These are phyloP conservation scores for Lentinula sp. DNA, from an alignment of 768 basidiomycete species.

Conservation along the genomic window DNA sequence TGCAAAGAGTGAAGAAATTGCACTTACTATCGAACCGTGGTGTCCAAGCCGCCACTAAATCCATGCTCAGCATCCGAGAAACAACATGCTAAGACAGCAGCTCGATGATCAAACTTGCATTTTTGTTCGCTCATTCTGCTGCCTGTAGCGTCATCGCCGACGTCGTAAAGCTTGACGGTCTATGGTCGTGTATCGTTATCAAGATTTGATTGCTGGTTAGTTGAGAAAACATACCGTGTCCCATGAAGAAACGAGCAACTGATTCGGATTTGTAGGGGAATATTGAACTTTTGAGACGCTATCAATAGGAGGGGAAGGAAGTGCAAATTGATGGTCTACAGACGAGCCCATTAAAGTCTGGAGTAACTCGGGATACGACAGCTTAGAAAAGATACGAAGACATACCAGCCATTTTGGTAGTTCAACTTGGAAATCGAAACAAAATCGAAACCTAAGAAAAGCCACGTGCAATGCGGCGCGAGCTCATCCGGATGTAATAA, in stretches of 20 bases:
- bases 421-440: not conserved
- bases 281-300: conserved; percentile 77
- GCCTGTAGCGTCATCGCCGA: conserved; percentile 41
- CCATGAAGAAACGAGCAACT: conserved; percentile 85
- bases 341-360: not conserved
- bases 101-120: conserved; percentile 83
- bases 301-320: conserved; percentile 75
- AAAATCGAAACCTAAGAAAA: not conserved
- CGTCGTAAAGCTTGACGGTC: conserved; percentile 47
- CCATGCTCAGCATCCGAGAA: conserved; percentile 64
- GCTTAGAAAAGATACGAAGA: not conserved
- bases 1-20: not conserved
- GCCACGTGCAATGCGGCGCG: not conserved
- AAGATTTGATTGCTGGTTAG: conserved; percentile 2
- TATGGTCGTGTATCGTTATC: conserved; percentile 8
- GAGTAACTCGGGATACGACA: not conserved
- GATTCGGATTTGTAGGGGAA: conserved; percentile 73
- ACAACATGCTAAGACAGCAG: conserved; percentile 79
- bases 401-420: conserved; percentile 3
- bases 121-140: conserved; percentile 58
- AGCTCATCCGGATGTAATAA: no score
- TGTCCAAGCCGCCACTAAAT: conserved; percentile 86
- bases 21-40: conserved; percentile 74
- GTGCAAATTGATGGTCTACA: conserved; percentile 18
- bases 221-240: conserved; percentile 50